Evolutionary conservation across 495 filamentous ascomycete genomes (phyloP).

Genomic region (Trichoderma orchidacearum): DNA sequence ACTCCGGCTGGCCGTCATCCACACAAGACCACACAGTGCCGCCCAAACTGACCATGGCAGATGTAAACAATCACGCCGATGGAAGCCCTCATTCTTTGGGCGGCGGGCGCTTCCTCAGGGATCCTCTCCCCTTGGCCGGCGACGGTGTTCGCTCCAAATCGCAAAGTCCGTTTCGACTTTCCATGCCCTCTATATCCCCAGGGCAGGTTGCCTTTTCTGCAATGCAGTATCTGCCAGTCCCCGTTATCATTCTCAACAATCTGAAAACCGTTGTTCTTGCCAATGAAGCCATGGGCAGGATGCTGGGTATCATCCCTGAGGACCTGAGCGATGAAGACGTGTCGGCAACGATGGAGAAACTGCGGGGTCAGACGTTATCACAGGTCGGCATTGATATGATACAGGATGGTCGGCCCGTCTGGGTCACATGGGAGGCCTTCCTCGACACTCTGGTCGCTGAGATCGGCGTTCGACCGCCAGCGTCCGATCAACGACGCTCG

Average conservation of each 20-base stretch:
- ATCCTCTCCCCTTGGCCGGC: background rate
- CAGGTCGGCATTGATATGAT: slow-evolving; percentile 50
- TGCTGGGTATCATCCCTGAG: slow-evolving; percentile 38
- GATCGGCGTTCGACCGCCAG: slow-evolving; percentile 13
- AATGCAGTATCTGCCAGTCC: slow-evolving; percentile 55
- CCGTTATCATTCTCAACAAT: slow-evolving; percentile 45
- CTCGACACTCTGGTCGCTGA: slow-evolving; percentile 36
- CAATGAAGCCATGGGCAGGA: slow-evolving; percentile 55
- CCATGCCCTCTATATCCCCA: slow-evolving; percentile 22
- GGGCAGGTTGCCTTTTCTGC: slow-evolving; percentile 45
- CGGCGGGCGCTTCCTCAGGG: background rate
- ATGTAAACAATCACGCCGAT: background rate
- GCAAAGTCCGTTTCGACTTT: slow-evolving; percentile 20
- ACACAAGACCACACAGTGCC: background rate
- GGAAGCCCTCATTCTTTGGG: background rate
- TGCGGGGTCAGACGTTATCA: slow-evolving; percentile 42
- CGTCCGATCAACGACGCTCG: background rate
- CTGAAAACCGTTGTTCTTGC: slow-evolving; percentile 52
- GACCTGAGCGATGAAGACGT: slow-evolving; percentile 14
- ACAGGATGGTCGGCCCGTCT: slow-evolving; percentile 39
- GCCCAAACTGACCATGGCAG: background rate
- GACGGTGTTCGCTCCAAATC: slow-evolving; percentile 7
- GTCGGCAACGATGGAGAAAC: slow-evolving; percentile 23
- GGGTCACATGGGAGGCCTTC: slow-evolving; percentile 41
- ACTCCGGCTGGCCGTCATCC: background rate